phyloP scores from a whole-genome alignment of 2,329 filamentous ascomycete genomes.

The Trichophyton verrucosum region DNA sequence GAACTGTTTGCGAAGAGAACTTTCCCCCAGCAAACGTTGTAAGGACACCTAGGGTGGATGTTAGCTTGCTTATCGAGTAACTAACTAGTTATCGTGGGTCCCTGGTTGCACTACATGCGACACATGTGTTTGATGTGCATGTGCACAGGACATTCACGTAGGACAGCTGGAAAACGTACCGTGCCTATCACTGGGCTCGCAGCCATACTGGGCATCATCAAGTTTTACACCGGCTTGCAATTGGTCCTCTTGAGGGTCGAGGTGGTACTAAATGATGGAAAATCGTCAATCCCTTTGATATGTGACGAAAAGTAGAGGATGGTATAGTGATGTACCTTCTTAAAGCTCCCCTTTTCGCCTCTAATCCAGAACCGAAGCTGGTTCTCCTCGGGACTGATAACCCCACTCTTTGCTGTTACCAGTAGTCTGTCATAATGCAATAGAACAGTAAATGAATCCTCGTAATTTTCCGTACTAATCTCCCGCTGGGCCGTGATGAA shows the following conservation, averaged over 20 bases:
- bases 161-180: constrained; percentile 29
- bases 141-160: background rate
- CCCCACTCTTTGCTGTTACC: constrained; percentile 56
- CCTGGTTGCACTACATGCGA: background rate
- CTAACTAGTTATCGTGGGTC: background rate
- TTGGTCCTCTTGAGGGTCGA: constrained; percentile 67
- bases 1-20: constrained; percentile 39
- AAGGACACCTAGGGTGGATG: constrained; percentile 31
- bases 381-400: constrained; percentile 54
- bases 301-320: background rate
- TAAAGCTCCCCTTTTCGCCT: constrained; percentile 61
- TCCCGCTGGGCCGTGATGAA: constrained; percentile 55
- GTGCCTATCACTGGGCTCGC: constrained; percentile 47
- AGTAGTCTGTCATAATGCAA: constrained; percentile 55
- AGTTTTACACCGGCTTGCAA: constrained; percentile 52
- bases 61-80: background rate
- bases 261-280: constrained; percentile 30
- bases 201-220: constrained; percentile 51
- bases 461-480: constrained; percentile 39
- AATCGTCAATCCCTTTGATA: background rate
- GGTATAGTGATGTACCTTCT: constrained; percentile 42
- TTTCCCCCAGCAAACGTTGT: constrained; percentile 40
- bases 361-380: constrained; percentile 68
- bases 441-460: constrained; percentile 47
- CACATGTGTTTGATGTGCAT: background rate